Percentiles rank a stretch among this genome's conserved stretches.
Conservation (phyloP, 805 yeast species). For the Wickerhamiella allomyrinae region DNA sequence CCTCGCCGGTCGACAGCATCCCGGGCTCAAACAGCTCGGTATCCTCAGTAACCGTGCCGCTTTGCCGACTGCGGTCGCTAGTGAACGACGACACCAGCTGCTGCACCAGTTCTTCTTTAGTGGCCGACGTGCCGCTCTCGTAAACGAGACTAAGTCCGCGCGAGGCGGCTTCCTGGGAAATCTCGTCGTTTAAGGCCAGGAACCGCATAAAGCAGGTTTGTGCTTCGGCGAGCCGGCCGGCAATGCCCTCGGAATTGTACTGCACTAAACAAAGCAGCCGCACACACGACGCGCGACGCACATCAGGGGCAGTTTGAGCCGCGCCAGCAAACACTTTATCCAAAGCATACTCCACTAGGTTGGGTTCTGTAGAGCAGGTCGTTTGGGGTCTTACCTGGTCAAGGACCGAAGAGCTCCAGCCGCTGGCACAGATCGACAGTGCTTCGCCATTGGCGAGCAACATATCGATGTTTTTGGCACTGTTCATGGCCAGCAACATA, state of each 20-base stretch:
- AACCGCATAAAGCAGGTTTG: constrained; percentile 67
- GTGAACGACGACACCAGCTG: constrained; percentile 67
- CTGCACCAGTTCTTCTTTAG: constrained; percentile 60
- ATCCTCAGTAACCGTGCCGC: constrained; percentile 63
- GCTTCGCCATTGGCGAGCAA: constrained; percentile 79
- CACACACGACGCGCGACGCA: constrained; percentile 64
- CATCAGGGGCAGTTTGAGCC: constrained; percentile 39
- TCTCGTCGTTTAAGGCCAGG: constrained; percentile 66
- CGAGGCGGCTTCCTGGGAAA: constrained; percentile 85
- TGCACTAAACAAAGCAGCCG: constrained; percentile 77
- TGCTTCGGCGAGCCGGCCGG: constrained; percentile 37
- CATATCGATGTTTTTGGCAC: constrained; percentile 58
- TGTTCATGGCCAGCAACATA: constrained; percentile 41
- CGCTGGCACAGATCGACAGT: constrained; percentile 50
- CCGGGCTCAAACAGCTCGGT: constrained; percentile 82
- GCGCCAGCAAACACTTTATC: constrained; percentile 38
- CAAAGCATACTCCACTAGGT: constrained; percentile 37
- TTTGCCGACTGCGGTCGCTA: constrained; percentile 39
- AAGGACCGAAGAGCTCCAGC: constrained; percentile 46
- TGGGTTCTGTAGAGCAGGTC: constrained; percentile 13
- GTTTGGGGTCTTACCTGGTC: not conserved
- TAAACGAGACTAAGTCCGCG: constrained; percentile 73
- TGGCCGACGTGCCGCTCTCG: constrained; percentile 54
- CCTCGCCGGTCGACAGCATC: constrained; percentile 61
- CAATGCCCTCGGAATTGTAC: constrained; percentile 43